Percentiles rank a stretch among this genome's conserved stretches.
These are phyloP conservation scores for Alternaria solani DNA, from an alignment of 2,329 filamentous ascomycete genomes.

Conservation along the genomic window DNA sequence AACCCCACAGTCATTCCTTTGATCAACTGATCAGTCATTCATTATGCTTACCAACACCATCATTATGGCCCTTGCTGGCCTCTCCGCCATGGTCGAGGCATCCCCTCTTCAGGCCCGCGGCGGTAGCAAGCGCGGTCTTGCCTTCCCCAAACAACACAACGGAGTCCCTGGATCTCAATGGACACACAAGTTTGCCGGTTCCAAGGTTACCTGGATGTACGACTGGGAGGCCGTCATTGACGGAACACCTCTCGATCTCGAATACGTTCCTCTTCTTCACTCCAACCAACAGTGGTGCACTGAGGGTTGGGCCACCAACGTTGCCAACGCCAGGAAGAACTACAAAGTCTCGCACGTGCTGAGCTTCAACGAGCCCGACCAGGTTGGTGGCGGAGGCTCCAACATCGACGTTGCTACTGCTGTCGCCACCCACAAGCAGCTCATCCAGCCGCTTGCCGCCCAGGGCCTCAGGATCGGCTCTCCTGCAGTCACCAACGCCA, in stretches of 20 bases:
- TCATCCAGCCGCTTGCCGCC: slow-evolving; percentile 37
- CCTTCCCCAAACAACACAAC: slow-evolving; percentile 38
- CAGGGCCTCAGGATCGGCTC: slow-evolving; percentile 44
- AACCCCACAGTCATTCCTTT: slow-evolving; percentile 26
- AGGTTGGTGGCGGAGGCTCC: slow-evolving; percentile 39
- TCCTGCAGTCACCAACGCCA: slow-evolving; percentile 48
- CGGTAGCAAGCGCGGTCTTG: slow-evolving; percentile 42
- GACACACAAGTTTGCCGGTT: slow-evolving; percentile 30
- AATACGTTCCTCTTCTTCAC: slow-evolving; percentile 67
- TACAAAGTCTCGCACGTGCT: slow-evolving; percentile 45
- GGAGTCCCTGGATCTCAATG: slow-evolving; percentile 32
- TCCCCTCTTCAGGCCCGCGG: slow-evolving; percentile 34
- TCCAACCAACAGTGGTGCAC: slow-evolving; percentile 39
- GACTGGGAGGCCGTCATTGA: slow-evolving; percentile 67
- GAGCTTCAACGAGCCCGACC: slow-evolving; percentile 52
- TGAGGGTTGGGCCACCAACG: slow-evolving; percentile 37
- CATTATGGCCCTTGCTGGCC: slow-evolving; percentile 42
- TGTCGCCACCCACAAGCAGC: slow-evolving; percentile 33
- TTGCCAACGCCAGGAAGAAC: slow-evolving; percentile 37
- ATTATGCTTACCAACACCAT: slow-evolving; percentile 33
- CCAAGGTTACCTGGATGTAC: slow-evolving; percentile 67
- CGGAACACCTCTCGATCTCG: slow-evolving; percentile 55
- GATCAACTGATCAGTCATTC: slow-evolving; percentile 14
- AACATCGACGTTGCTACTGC: slow-evolving; percentile 36
- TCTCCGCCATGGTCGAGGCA: slow-evolving; percentile 38